Evolutionary conservation across 2,329 filamentous ascomycete species (phyloP).

Genomic region (Venturia oleaginea): DNA sequence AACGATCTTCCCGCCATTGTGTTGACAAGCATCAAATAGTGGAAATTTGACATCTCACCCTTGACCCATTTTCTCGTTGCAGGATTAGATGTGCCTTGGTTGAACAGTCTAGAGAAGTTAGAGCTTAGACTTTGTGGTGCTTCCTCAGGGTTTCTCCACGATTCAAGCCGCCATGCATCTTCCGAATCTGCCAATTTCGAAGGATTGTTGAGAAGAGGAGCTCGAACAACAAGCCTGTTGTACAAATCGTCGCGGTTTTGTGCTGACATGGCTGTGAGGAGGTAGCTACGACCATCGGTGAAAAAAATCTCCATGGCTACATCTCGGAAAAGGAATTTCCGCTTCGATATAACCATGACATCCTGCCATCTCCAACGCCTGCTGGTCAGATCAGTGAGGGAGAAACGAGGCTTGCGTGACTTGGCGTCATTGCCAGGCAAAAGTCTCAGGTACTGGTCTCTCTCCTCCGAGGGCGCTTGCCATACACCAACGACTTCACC

Average conservation of each 20-base stretch:
- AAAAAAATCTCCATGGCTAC: constrained; percentile 98
- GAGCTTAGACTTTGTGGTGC: constrained; percentile 63
- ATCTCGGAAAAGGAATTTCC: constrained; percentile 88
- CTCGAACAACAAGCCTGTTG: constrained; percentile 63
- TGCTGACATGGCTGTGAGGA: constrained; percentile 74
- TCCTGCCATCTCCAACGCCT: constrained; percentile 91
- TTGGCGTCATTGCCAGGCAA: constrained; percentile 69
- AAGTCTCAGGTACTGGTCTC: constrained; percentile 90
- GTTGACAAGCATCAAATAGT: constrained; percentile 97
- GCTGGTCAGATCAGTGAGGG: constrained; percentile 62
- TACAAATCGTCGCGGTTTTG: constrained; percentile 71
- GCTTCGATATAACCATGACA: constrained; percentile 90
- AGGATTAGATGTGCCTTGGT: constrained; percentile 69
- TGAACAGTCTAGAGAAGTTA: constrained; percentile 88
- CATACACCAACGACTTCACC: constrained; percentile 95
- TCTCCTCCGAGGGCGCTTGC: constrained; percentile 85
- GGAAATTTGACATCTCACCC: constrained; percentile 96
- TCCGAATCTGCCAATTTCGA: constrained; percentile 67
- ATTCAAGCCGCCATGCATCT: constrained; percentile 86
- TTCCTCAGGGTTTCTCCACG: constrained; percentile 60
- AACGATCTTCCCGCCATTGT: constrained; percentile 95
- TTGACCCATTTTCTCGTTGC: constrained; percentile 83
- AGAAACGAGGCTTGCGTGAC: constrained; percentile 36
- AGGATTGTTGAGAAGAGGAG: constrained; percentile 66
- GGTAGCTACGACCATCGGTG: constrained; percentile 88